Evolutionary conservation across 148 eudicot genomes (phyloP).

Genomic region (Rhododendron molle): DNA sequence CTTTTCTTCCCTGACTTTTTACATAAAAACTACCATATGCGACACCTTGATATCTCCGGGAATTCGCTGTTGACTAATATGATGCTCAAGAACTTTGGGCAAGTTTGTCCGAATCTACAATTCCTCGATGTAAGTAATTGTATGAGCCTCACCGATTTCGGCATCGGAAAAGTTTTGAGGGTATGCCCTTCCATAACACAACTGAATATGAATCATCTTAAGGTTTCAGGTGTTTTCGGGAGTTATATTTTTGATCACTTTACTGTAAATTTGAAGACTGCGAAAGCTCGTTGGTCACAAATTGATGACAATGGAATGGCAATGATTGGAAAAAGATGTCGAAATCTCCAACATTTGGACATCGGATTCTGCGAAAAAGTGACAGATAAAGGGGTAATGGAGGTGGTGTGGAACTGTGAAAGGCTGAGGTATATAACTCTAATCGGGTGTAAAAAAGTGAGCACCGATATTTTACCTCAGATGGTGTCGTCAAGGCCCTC

Average conservation of each 20-base stretch:
- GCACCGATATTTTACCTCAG: background rate
- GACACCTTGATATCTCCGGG: background rate
- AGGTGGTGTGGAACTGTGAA: background rate
- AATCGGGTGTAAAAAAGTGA: background rate
- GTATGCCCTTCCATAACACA: background rate
- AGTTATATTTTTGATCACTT: background rate
- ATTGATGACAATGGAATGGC: background rate
- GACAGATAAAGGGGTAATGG: background rate
- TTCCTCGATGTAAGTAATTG: background rate
- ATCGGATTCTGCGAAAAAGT: background rate
- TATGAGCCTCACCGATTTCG: background rate
- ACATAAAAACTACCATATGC: background rate
- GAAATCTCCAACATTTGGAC: background rate
- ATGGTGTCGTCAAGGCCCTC: background rate
- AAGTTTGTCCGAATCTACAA: background rate
- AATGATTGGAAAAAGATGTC: background rate
- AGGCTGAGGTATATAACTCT: background rate
- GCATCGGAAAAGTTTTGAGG: background rate
- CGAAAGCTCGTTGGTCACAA: background rate
- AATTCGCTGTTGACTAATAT: background rate
- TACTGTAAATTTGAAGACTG: background rate
- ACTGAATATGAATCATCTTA: background rate
- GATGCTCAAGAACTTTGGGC: background rate
- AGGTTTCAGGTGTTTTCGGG: background rate
- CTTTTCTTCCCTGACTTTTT: background rate